Base-by-base conservation (phyloP, 441 rosid genomes). In the Euphorbia neoarborescens region DNA sequence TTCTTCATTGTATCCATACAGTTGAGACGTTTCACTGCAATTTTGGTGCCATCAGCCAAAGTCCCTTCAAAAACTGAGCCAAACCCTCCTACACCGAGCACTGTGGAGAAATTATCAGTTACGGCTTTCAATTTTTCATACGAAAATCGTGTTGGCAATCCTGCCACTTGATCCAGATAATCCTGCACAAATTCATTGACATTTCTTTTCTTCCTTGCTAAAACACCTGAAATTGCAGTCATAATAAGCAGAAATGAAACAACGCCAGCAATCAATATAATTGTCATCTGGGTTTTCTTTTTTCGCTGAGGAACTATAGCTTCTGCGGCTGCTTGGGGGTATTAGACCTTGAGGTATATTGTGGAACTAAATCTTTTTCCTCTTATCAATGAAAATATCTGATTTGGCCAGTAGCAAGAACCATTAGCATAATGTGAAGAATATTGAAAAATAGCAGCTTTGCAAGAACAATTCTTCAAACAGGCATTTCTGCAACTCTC, bases 11-110 rank as follows among this genome's bases (percentile, higher is more conserved):
- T 65, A 20, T 59, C 73, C 48, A 65, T 44, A 32, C 48, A 25
- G 35, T 70, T 30, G 15, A 75, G 13, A 48, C 51, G 48, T 64
- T 75, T 75, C 60, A 75, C 78, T 25, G 78, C 74, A 28, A 75
- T 35, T 14, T 65, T 50, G 3, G 73, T 70, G 22, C 74, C 78
- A 59, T 65, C 61, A 13, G 0, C 20, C 8, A 64, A 30, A 42
- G 20, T 38, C 13, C 74, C 78, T 37, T 70, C 50, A 53, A 56
- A 70, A 20, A 75, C 77, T 7, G 65, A 30, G 0, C 73, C 77
- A n/a, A 70, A 69, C 19, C 77, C 73, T 42, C 77, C 78, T 1
- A 34, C 27, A 0, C 78, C 78, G 14, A 75, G 71, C n/a, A 1
- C 3, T 30, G 58, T 60, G 12, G 51, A 35, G 78, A 75, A 75